Conservation (phyloP, 2,329 filamentous ascomycete genomes). For the Penicillium fuscoglaucum region DNA sequence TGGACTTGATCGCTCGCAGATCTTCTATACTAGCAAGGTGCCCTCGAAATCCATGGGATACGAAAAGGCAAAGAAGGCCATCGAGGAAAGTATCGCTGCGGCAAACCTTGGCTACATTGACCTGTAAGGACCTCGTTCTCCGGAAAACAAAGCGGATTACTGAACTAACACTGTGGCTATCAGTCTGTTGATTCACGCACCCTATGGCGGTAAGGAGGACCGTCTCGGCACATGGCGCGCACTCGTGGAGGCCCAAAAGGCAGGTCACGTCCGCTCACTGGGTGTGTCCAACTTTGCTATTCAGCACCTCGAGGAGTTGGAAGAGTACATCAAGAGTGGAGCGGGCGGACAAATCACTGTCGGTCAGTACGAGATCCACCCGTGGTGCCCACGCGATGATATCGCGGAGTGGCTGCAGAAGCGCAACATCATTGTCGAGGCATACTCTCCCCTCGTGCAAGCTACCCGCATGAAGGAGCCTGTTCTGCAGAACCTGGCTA, state of each 20-base stretch:
- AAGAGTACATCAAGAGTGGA: slow-evolving; percentile 41
- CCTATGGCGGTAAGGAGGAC: slow-evolving; percentile 40
- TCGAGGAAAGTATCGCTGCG: slow-evolving; percentile 63
- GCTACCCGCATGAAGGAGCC: slow-evolving; percentile 54
- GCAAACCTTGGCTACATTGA: slow-evolving; percentile 68
- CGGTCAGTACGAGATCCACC: slow-evolving; percentile 87
- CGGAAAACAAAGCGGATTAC: not conserved
- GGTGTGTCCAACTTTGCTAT: slow-evolving; percentile 45
- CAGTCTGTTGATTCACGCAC: slow-evolving; percentile 44
- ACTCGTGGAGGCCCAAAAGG: slow-evolving; percentile 42
- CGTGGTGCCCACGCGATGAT: slow-evolving; percentile 78
- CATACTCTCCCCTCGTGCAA: slow-evolving; percentile 51
- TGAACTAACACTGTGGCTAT: slow-evolving; percentile 6
- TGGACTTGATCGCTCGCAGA: slow-evolving; percentile 53
- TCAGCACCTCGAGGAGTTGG: slow-evolving; percentile 44
- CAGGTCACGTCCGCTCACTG: slow-evolving; percentile 42
- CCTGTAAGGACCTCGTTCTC: slow-evolving; percentile 46
- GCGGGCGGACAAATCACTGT: slow-evolving; percentile 70
- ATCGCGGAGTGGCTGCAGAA: slow-evolving; percentile 75
- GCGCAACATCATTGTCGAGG: slow-evolving; percentile 62
- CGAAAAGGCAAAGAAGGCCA: slow-evolving; percentile 61
- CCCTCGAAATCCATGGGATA: slow-evolving; percentile 59
- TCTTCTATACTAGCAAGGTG: slow-evolving; percentile 66
- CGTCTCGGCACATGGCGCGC: slow-evolving; percentile 44
- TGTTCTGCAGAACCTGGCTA: slow-evolving; percentile 50